These are phyloP conservation scores for Tricholoma furcatifolium DNA, from an alignment of 768 basidiomycete species.

Conservation along the genomic window DNA sequence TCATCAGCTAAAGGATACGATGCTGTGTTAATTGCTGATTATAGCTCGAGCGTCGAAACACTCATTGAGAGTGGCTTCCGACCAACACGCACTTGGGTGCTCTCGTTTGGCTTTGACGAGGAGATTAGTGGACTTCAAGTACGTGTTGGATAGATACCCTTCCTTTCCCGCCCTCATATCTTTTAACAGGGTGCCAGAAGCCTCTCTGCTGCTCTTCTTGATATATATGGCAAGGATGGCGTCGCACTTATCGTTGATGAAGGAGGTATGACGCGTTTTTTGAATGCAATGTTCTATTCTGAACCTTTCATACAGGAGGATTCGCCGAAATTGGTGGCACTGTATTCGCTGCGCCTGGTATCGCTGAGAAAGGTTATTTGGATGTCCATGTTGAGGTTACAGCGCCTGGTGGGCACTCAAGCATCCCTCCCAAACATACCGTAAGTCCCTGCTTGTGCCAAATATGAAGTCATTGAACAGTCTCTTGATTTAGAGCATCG, in stretches of 20 bases:
- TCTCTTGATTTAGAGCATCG: slow-evolving; percentile 58
- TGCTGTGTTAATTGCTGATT: not conserved
- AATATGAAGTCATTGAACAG: not conserved
- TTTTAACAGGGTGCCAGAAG: slow-evolving; percentile 49
- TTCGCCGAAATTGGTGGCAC: slow-evolving; percentile 50
- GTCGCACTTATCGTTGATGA: slow-evolving; percentile 87
- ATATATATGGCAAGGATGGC: slow-evolving; percentile 66
- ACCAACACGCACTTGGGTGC: slow-evolving; percentile 61
- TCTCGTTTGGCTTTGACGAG: slow-evolving; percentile 77
- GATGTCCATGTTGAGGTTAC: slow-evolving; percentile 64
- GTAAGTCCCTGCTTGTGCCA: slow-evolving; percentile 30
- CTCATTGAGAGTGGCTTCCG: slow-evolving; percentile 61
- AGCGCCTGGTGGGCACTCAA: slow-evolving; percentile 82
- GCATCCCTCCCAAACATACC: slow-evolving; percentile 80
- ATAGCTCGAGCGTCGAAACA: slow-evolving; percentile 57
- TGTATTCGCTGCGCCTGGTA: slow-evolving; percentile 58
- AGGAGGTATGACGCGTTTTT: slow-evolving; percentile 53
- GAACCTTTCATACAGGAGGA: slow-evolving; percentile 33
- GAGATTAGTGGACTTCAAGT: slow-evolving; percentile 57
- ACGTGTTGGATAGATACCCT: not conserved
- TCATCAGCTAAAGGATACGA: not conserved
- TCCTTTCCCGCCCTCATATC: not conserved
- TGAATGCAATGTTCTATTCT: not conserved
- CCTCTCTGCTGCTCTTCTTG: slow-evolving; percentile 47
- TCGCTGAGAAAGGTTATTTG: slow-evolving; percentile 74